phyloP scores from a whole-genome alignment of 768 basidiomycete species.

The Kwoniella newhampshirensis region DNA sequence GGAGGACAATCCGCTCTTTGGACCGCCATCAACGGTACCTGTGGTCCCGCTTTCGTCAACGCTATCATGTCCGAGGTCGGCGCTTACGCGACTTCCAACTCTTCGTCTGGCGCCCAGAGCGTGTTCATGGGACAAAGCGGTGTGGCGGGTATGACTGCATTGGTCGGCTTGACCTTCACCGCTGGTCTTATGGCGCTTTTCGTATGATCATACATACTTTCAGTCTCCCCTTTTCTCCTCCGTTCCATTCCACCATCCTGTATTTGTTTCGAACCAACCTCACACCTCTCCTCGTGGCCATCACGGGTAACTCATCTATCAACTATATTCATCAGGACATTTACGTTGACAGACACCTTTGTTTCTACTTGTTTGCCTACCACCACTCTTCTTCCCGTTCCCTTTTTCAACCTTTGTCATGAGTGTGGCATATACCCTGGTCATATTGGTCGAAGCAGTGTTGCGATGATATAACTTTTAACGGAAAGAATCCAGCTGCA shows the following conservation, averaged over 20 bases:
- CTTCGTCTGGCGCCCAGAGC: conserved; percentile 26
- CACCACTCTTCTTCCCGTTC: too few species aligned
- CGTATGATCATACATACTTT: conserved; percentile 6
- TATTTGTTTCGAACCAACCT: neutral
- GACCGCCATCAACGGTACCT: conserved; percentile 62
- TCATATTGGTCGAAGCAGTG: too few species aligned
- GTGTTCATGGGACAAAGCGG: conserved; percentile 15
- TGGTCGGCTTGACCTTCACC: conserved; percentile 15
- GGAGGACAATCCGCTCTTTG: conserved; percentile 68
- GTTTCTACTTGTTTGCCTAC: too few species aligned
- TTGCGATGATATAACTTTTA: too few species aligned
- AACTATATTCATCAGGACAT: too few species aligned
- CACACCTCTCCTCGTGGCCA: neutral
- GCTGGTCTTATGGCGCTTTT: conserved; percentile 28
- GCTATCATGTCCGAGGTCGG: conserved; percentile 52
- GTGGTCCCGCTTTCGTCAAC: conserved; percentile 66
- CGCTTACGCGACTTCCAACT: conserved; percentile 22
- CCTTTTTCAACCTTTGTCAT: too few species aligned
- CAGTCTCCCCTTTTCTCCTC: neutral
- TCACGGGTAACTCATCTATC: neutral
- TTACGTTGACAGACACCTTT: too few species aligned
- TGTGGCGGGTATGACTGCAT: conserved; percentile 7
- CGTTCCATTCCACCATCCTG: neutral
- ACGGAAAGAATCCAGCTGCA: too few species aligned
- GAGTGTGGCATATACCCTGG: too few species aligned